Conservation (phyloP, 1,139 yeast genomes). For the Scheffersomyces quercinus region DNA sequence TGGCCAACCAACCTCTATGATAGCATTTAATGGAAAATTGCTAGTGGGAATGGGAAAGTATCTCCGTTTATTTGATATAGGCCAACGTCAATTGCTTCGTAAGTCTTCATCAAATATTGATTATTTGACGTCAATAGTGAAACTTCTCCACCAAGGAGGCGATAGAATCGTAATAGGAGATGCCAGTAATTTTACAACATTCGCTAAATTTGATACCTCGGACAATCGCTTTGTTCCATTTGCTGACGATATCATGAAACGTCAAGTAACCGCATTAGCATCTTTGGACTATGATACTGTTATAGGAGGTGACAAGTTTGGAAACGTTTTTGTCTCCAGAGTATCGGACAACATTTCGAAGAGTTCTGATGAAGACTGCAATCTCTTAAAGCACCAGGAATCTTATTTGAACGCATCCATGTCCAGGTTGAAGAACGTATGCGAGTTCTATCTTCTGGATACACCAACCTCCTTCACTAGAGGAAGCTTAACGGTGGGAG, state of each 20-base stretch:
- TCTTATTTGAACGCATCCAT: conserved; percentile 51
- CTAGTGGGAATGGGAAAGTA: conserved; percentile 58
- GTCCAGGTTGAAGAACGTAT: conserved; percentile 50
- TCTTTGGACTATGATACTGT: conserved; percentile 75
- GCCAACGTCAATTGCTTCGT: conserved; percentile 74
- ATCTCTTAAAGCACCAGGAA: conserved; percentile 41
- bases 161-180: conserved; percentile 71
- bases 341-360: conserved; percentile 48
- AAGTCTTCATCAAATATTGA: conserved; percentile 52
- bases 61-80: conserved; percentile 69
- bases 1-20: conserved; percentile 49
- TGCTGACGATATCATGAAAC: conserved; percentile 66
- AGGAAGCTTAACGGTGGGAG: conserved; percentile 59
- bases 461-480: conserved; percentile 62
- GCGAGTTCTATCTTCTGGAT: conserved; percentile 72
- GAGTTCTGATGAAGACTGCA: conserved; percentile 52
- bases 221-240: conserved; percentile 60
- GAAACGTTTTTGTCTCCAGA: conserved; percentile 71
- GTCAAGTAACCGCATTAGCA: conserved; percentile 63
- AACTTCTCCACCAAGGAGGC: conserved; percentile 52
- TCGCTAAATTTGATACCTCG: conserved; percentile 51
- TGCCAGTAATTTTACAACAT: conserved; percentile 58
- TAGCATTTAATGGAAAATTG: conserved; percentile 59
- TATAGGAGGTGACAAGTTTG: conserved; percentile 88
- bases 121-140: conserved; percentile 46